Evolutionary conservation across 2,329 filamentous ascomycete genomes (phyloP).

Genomic region (Fonsecaea pedrosoi): DNA sequence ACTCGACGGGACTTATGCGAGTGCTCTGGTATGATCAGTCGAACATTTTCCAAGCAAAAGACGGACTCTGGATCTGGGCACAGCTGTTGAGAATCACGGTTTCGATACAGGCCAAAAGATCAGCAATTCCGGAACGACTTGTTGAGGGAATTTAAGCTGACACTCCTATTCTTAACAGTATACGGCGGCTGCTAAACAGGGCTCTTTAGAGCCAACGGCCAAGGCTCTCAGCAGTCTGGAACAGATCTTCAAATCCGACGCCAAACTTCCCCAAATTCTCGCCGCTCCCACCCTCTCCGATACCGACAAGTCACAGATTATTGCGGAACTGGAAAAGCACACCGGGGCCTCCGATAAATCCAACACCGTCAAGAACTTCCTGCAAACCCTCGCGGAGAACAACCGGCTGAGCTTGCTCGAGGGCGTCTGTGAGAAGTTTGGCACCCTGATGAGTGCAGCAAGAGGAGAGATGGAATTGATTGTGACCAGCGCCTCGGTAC

Average conservation of each 20-base stretch:
- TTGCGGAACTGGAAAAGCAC: constrained; percentile 86
- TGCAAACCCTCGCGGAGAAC: constrained; percentile 89
- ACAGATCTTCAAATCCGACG: constrained; percentile 77
- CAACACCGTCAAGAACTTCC: constrained; percentile 92
- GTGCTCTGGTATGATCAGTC: constrained; percentile 80
- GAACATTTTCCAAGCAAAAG: background rate
- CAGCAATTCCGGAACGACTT: background rate
- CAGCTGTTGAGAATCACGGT: constrained; percentile 1
- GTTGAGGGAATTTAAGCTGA: constrained; percentile 7
- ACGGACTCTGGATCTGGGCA: background rate
- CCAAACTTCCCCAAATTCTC: constrained; percentile 79
- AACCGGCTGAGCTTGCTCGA: constrained; percentile 86
- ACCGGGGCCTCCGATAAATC: constrained; percentile 71
- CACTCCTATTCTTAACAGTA: constrained; percentile 67
- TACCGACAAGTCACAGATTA: constrained; percentile 82
- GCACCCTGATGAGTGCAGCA: constrained; percentile 82
- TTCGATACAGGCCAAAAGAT: background rate
- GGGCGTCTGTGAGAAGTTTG: constrained; percentile 86
- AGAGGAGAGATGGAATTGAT: constrained; percentile 92
- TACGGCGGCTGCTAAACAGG: constrained; percentile 90
- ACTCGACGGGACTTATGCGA: constrained; percentile 97
- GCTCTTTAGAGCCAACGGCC: constrained; percentile 82
- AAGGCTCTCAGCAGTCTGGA: constrained; percentile 76
- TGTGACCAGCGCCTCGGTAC: constrained; percentile 87
- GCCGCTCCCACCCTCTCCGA: constrained; percentile 77